Evolutionary conservation across 2,329 filamentous ascomycete species (phyloP).

Genomic region (Stromatinia cepivora): DNA sequence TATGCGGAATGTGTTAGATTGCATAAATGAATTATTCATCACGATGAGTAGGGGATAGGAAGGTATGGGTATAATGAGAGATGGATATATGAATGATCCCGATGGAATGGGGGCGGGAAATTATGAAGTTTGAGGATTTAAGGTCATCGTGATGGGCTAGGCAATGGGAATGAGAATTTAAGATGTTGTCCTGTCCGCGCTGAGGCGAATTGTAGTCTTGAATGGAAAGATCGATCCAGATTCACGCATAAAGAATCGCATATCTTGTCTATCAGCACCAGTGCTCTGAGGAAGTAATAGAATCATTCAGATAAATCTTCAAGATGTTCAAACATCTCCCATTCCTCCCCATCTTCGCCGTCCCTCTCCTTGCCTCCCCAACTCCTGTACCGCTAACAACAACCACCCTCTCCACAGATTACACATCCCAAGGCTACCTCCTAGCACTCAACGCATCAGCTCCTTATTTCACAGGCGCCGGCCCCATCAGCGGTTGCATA

Average conservation of each 20-base stretch:
- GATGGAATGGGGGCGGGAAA: not conserved
- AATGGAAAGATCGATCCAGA: not conserved
- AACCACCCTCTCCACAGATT: not conserved
- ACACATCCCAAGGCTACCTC: slow-evolving; percentile 7
- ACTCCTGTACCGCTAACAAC: not conserved
- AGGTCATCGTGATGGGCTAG: not conserved
- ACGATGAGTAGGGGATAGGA: not conserved
- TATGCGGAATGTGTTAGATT: not conserved
- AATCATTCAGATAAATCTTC: not conserved
- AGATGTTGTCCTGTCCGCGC: not conserved
- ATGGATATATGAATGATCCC: too few relatives aligned
- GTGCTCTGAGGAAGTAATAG: not conserved
- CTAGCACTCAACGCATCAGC: slow-evolving; percentile 9
- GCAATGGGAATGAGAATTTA: not conserved
- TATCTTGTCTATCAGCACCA: not conserved
- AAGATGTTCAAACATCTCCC: not conserved
- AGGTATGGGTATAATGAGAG: not conserved
- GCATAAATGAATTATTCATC: not conserved
- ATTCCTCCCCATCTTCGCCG: not conserved
- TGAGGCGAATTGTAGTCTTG: not conserved
- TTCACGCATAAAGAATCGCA: not conserved
- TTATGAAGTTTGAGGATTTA: not conserved
- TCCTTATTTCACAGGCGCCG: slow-evolving; percentile 8
- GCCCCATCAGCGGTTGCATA: slow-evolving; percentile 3
- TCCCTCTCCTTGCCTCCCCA: not conserved